Evolutionary conservation across 345 rosid species (phyloP).

Genomic region (Melaleuca alternifolia): DNA sequence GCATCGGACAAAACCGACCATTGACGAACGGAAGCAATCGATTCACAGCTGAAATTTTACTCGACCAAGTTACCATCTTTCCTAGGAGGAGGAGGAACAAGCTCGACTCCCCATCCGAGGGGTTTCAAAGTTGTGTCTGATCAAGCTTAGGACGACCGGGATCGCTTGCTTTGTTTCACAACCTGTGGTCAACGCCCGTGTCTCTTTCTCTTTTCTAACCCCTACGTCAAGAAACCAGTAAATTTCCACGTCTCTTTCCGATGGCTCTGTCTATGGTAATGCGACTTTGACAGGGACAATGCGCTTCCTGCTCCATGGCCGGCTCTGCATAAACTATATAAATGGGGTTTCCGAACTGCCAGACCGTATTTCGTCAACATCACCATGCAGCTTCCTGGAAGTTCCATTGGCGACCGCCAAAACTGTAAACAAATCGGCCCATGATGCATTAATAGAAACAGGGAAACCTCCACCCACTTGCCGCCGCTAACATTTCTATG

Average conservation of each 20-base stretch:
- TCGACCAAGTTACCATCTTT: not conserved
- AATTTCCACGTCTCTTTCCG: not conserved
- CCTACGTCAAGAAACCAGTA: not conserved
- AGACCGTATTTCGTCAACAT: not conserved
- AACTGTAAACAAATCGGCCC: not conserved
- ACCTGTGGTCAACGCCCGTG: not conserved
- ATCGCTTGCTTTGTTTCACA: not conserved
- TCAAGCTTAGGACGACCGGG: no score
- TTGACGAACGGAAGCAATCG: not conserved
- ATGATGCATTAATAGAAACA: not conserved
- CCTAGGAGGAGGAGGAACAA: no score
- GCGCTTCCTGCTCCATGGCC: not conserved
- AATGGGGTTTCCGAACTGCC: not conserved
- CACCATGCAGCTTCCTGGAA: not conserved
- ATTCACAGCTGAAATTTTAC: not conserved
- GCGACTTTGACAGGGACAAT: not conserved
- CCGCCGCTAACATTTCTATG: not conserved
- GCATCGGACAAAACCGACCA: not conserved
- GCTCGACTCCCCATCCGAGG: not conserved
- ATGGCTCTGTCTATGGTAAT: not conserved
- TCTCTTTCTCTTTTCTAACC: not conserved
- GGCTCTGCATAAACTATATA: not conserved
- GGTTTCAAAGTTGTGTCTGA: not conserved
- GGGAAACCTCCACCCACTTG: not conserved
- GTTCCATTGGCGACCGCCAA: not conserved